Evolutionary conservation across 345 rosid species (phyloP).

Genomic region (Melaleuca quinquenervia): DNA sequence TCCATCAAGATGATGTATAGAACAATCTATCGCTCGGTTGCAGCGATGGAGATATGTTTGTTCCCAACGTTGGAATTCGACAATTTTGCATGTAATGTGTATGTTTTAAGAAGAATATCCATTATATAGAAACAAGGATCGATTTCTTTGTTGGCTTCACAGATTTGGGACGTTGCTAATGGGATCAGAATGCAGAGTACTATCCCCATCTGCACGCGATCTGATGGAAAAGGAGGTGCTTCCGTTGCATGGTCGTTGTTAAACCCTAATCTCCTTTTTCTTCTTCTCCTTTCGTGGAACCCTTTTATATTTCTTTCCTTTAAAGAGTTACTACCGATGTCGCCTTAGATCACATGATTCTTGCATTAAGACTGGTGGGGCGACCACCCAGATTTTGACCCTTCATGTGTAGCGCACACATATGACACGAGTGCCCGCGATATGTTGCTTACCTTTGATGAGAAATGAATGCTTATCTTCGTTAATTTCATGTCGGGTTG

Average conservation of each 20-base stretch:
- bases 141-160: background rate
- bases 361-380: background rate
- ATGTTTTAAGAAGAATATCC: background rate
- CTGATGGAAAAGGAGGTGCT: background rate
- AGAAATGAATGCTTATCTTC: background rate
- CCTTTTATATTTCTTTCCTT: background rate
- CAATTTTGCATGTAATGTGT: background rate
- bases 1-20: background rate
- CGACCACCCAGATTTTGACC: background rate
- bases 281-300: background rate
- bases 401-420: background rate
- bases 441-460: background rate
- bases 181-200: background rate
- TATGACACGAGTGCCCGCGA: background rate
- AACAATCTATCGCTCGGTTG: background rate
- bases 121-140: background rate
- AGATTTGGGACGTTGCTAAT: background rate
- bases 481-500: background rate
- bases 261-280: background rate
- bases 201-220: background rate
- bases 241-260: background rate
- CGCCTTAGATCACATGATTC: background rate
- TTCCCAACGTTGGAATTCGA: background rate
- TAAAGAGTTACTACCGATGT: background rate
- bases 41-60: background rate